Percentiles rank a stretch among this genome's conserved stretches.
Conservation (phyloP, 768 basidiomycete species). For the Cystofilobasidium ferigula region DNA sequence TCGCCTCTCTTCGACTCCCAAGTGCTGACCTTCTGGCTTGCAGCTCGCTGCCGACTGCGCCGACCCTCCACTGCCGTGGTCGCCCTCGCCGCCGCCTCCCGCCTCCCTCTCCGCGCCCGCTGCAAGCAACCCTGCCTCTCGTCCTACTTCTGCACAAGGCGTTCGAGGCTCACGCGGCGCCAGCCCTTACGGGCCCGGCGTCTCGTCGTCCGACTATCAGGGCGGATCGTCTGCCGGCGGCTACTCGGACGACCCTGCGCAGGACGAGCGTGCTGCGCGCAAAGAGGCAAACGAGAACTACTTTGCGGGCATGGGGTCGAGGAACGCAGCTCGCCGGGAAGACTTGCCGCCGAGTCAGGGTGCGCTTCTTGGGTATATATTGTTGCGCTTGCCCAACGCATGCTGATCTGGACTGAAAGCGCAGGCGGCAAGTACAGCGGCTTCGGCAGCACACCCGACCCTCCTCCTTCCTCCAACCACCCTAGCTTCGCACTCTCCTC, state of each 20-base stretch:
- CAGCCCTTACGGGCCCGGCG: conserved; percentile 31
- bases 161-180: conserved; percentile 77
- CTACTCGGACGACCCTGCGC: conserved; percentile 26
- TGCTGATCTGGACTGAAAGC: not conserved
- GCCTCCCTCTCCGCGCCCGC: conserved; percentile 29
- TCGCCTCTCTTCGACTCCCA: not conserved
- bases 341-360: conserved; percentile 87
- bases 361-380: not conserved
- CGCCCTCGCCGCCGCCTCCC: conserved; percentile 59
- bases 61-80: conserved; percentile 61
- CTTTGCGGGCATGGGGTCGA: conserved; percentile 68
- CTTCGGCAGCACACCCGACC: conserved; percentile 75
- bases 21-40: not conserved
- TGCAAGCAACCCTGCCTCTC: conserved; percentile 43
- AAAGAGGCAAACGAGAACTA: conserved; percentile 76
- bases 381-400: not conserved
- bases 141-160: conserved; percentile 64
- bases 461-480: conserved; percentile 44
- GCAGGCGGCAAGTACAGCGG: conserved; percentile 68
- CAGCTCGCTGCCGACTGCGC: conserved; percentile 66
- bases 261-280: conserved; percentile 42
- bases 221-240: conserved; percentile 38
- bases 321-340: conserved; percentile 65
- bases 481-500: conserved; percentile 67
- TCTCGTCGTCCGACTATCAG: conserved; percentile 40